Percentiles rank a stretch among this genome's conserved stretches.
Evolutionary conservation across 106 monocot genomes (phyloP).

Genomic region (Dendrobium catenatum): DNA sequence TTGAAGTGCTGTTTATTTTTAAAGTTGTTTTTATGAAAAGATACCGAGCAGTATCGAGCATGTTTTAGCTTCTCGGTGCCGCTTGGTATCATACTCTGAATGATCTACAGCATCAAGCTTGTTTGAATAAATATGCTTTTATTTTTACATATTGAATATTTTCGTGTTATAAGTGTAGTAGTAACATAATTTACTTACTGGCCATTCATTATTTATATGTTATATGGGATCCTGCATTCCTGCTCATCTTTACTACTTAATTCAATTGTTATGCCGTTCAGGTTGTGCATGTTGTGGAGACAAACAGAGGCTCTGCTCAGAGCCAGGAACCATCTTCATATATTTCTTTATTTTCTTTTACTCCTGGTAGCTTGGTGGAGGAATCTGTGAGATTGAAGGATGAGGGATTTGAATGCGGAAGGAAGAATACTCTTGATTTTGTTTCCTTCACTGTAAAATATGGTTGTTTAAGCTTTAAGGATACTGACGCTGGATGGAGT

Average conservation of each 20-base stretch:
- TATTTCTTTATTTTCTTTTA: constrained; percentile 69
- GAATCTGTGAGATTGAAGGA: constrained; percentile 52
- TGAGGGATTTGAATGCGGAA: constrained; percentile 70
- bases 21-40: too few relatives aligned
- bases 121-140: not conserved
- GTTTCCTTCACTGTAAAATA: constrained; percentile 68
- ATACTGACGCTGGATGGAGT: constrained; percentile 49
- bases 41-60: too few relatives aligned
- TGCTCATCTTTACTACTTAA: not conserved
- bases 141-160: not conserved
- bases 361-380: constrained; percentile 68
- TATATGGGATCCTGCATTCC: not conserved
- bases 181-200: not conserved
- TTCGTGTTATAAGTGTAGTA: not conserved
- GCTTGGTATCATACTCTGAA: not conserved
- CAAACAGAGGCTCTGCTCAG: constrained; percentile 30
- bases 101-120: not conserved
- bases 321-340: constrained; percentile 39
- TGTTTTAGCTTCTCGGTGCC: too few relatives aligned
- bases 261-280: constrained; percentile 12
- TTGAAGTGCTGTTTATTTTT: too few relatives aligned
- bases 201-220: not conserved
- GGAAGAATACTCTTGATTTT: constrained; percentile 49
- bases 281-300: constrained; percentile 96
- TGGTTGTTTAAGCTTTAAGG: constrained; percentile 61